These are phyloP conservation scores for Pterocarpus santalinus DNA, from an alignment of 306 rosid genomes.

Conservation along the genomic window DNA sequence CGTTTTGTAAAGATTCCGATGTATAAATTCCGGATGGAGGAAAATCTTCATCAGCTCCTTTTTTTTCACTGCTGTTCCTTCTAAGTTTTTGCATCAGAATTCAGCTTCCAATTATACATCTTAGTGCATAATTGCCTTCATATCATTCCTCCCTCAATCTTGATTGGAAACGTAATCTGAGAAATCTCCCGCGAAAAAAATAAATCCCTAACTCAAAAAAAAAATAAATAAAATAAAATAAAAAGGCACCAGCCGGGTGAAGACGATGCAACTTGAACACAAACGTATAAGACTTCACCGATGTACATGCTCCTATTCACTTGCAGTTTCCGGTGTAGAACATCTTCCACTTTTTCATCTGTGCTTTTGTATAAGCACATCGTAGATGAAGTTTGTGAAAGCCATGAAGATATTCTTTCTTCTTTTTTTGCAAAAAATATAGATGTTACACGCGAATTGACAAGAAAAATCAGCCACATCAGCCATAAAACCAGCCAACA, in stretches of 20 bases:
- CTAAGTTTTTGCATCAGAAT: background rate
- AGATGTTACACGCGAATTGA: slow-evolving; percentile 63
- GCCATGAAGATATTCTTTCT: slow-evolving; percentile 16
- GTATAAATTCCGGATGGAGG: slow-evolving; percentile 43
- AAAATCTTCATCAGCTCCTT: slow-evolving; percentile 15
- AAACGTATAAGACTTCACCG: slow-evolving; percentile 1
- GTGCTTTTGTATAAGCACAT: background rate
- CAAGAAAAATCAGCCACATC: slow-evolving; percentile 68
- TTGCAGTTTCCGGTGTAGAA: slow-evolving; percentile 26
- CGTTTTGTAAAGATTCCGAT: slow-evolving; percentile 41
- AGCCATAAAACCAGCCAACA: slow-evolving; percentile 80
- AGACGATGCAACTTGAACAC: background rate
- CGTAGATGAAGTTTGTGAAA: background rate
- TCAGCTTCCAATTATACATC: background rate
- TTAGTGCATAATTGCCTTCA: slow-evolving; percentile 22
- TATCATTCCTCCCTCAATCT: background rate
- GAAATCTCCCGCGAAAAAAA: background rate
- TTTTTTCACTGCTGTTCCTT: slow-evolving; percentile 10
- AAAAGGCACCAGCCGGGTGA: too few species aligned
- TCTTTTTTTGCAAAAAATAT: background rate
- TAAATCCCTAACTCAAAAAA: too few species aligned
- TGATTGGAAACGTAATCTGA: background rate
- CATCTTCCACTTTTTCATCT: slow-evolving; percentile 34
- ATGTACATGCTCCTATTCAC: slow-evolving; percentile 13
- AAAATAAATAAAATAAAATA: too few species aligned